A percentile compares a stretch with the other conserved stretches of the same genome.
Evolutionary conservation across 257 asterid species (phyloP).

Genomic region (Knoxia roxburghii): DNA sequence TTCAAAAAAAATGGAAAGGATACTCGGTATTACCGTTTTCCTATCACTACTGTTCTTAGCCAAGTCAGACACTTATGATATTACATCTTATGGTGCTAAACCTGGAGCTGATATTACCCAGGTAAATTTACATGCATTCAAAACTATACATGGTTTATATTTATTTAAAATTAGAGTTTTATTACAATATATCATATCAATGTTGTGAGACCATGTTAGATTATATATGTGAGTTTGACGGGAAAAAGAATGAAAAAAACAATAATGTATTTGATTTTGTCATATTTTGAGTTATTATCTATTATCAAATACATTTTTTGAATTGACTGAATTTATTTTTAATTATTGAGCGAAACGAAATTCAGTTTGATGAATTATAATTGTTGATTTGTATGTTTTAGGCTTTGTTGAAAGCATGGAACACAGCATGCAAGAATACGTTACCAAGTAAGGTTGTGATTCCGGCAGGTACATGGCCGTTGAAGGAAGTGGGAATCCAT

Average conservation of each 20-base stretch:
- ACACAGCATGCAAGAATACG: constrained; percentile 24
- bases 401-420: constrained; percentile 48
- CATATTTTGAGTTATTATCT: too few species aligned
- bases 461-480: constrained; percentile 29
- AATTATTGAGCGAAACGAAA: too few species aligned
- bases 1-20: background rate
- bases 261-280: too few species aligned
- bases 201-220: too few species aligned
- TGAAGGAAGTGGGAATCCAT: constrained; percentile 22
- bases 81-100: constrained; percentile 11
- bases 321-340: too few species aligned
- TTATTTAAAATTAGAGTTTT: too few species aligned
- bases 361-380: too few species aligned
- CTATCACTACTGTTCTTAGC: constrained; percentile 6
- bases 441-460: constrained; percentile 22
- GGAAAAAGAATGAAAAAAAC: too few species aligned
- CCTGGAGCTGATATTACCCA: constrained; percentile 13
- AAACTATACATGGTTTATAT: too few species aligned
- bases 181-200: too few species aligned
- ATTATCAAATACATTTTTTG: too few species aligned
- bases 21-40: background rate
- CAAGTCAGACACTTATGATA: constrained; percentile 3
- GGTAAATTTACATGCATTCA: constrained; percentile 10
- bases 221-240: too few species aligned
- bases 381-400: background rate